Evolutionary conservation across 2,329 filamentous ascomycete species (phyloP).

Genomic region (Colletotrichum musae): DNA sequence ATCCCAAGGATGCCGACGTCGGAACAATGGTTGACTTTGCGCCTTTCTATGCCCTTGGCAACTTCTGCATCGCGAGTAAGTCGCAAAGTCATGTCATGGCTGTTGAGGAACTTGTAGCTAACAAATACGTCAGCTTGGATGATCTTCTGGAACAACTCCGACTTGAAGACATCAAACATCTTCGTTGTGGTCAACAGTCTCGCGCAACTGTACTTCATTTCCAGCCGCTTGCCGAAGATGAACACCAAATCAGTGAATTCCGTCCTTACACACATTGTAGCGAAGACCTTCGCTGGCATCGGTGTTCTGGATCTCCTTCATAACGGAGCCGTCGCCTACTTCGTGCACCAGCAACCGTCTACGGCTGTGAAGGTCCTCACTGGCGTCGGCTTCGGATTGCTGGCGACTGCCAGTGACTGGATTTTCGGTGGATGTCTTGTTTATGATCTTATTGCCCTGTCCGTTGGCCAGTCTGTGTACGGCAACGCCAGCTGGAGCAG

Average conservation of each 20-base stretch:
- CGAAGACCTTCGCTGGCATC: conserved; percentile 73
- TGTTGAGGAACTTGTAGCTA: neutral
- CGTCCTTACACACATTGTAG: conserved; percentile 70
- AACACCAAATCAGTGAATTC: conserved; percentile 63
- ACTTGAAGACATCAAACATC: conserved; percentile 65
- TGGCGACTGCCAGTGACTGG: conserved; percentile 68
- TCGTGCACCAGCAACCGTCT: conserved; percentile 61
- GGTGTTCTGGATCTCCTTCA: conserved; percentile 72
- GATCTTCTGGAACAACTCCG: conserved; percentile 72
- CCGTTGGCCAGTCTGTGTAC: conserved; percentile 65
- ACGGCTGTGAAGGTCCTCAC: conserved; percentile 65
- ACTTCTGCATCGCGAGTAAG: conserved; percentile 71
- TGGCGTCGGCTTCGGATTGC: conserved; percentile 65
- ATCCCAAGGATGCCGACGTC: conserved; percentile 58
- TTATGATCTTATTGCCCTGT: conserved; percentile 69
- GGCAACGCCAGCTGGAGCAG: conserved; percentile 62
- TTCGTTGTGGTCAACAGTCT: conserved; percentile 71
- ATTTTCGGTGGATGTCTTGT: conserved; percentile 72
- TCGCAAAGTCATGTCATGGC: conserved; percentile 26
- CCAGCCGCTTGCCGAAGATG: conserved; percentile 63
- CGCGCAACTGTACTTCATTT: conserved; percentile 68
- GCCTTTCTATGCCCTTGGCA: conserved; percentile 69
- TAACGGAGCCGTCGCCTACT: conserved; percentile 71
- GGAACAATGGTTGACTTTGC: conserved; percentile 67
- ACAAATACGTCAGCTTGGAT: conserved; percentile 62